phyloP scores from a whole-genome alignment of 768 basidiomycete genomes.

The Tricholoma terreum region DNA sequence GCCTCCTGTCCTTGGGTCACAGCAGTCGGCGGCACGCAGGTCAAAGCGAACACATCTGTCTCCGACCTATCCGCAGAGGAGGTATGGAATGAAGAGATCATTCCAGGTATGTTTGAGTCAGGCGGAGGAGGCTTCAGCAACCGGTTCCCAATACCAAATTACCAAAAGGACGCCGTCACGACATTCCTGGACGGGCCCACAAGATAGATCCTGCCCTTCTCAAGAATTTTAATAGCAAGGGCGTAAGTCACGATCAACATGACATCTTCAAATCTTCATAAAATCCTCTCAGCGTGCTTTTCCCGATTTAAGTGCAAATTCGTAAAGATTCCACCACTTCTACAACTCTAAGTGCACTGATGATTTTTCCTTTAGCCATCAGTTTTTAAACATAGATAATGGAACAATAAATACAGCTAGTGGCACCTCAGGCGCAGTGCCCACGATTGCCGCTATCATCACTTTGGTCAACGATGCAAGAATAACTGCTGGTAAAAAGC shows the following conservation, averaged over 20 bases:
- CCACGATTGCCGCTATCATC: slow-evolving; percentile 34
- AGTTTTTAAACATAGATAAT: slow-evolving; percentile 18
- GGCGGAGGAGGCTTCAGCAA: slow-evolving; percentile 35
- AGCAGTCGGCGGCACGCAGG: slow-evolving; percentile 44
- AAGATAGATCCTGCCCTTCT: slow-evolving; percentile 24
- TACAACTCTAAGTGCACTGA: not conserved
- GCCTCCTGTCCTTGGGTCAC: slow-evolving; percentile 43
- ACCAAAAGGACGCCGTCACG: slow-evolving; percentile 34
- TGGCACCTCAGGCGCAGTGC: slow-evolving; percentile 33
- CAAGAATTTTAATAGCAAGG: slow-evolving; percentile 25
- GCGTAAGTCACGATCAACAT: slow-evolving; percentile 22
- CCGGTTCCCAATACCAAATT: slow-evolving; percentile 38
- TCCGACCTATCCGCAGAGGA: slow-evolving; percentile 24
- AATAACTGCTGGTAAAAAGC: slow-evolving; percentile 31
- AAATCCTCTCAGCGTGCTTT: slow-evolving; percentile 21
- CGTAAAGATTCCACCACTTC: slow-evolving; percentile 24
- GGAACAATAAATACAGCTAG: slow-evolving; percentile 23
- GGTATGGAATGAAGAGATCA: slow-evolving; percentile 27
- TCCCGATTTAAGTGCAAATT: slow-evolving; percentile 37
- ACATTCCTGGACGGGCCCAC: slow-evolving; percentile 30
- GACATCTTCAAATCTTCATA: not conserved
- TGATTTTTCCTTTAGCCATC: slow-evolving; percentile 3
- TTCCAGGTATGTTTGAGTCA: slow-evolving; percentile 32
- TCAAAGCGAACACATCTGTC: slow-evolving; percentile 31
- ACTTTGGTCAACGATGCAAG: slow-evolving; percentile 39